Conservation (phyloP, 129 eudicot species). For the Heracleum sosnowskyi region DNA sequence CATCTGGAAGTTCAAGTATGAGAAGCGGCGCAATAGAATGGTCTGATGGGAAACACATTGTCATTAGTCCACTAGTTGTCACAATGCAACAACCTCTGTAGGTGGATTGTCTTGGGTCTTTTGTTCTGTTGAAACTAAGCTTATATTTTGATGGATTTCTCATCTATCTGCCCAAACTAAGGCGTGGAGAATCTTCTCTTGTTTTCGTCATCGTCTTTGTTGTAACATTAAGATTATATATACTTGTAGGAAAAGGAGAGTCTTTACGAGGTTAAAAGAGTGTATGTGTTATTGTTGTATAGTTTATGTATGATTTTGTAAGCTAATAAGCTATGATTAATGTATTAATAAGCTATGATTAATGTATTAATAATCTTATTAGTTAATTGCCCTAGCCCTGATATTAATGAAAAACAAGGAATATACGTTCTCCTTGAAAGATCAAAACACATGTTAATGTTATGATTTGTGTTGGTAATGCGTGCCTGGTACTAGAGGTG, state of each 20-base stretch:
- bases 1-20: conserved; percentile 58
- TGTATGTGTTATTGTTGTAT: not conserved
- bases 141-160: not conserved
- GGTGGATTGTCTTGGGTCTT: not conserved
- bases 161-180: not conserved
- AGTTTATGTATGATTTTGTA: not conserved
- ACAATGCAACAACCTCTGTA: conserved; percentile 75
- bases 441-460: too few species aligned
- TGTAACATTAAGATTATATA: not conserved
- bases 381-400: not conserved
- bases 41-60: conserved; percentile 79
- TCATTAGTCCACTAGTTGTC: conserved; percentile 71
- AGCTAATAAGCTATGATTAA: not conserved
- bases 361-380: not conserved
- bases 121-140: not conserved
- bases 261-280: not conserved
- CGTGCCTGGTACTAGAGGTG: too few species aligned
- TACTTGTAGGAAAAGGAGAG: conserved; percentile 2
- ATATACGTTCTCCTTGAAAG: not conserved
- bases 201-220: not conserved
- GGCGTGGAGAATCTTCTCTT: not conserved
- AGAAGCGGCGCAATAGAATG: conserved; percentile 66
- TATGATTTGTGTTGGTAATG: not conserved
- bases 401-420: not conserved
- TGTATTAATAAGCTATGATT: not conserved